Percentiles rank a stretch among this genome's conserved stretches.
Evolutionary conservation across 169 alveolate genomes (phyloP).

Genomic region (Plasmodium fragile): DNA sequence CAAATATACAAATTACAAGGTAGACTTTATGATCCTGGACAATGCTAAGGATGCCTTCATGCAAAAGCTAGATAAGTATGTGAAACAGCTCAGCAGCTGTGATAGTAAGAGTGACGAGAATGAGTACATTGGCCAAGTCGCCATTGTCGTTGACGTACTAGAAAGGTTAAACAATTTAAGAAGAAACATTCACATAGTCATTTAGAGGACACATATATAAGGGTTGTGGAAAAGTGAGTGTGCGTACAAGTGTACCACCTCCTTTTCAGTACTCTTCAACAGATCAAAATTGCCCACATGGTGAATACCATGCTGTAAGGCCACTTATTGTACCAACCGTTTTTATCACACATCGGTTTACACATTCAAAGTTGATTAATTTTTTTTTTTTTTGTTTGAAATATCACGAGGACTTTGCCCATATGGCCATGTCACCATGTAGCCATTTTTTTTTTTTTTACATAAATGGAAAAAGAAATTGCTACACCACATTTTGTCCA

Average conservation of each 20-base stretch:
- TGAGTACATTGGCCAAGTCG: conserved; percentile 17
- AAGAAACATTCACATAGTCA: not conserved
- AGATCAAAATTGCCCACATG: not conserved
- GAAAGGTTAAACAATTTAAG: conserved; percentile 41
- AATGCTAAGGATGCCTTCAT: conserved; percentile 35
- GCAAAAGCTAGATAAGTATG: conserved; percentile 25
- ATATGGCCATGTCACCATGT: not conserved
- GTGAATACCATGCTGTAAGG: not conserved
- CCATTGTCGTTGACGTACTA: not conserved
- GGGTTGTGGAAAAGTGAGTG: too few species aligned
- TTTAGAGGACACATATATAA: not conserved
- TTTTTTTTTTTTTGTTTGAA: not conserved
- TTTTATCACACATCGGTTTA: not conserved
- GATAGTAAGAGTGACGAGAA: conserved; percentile 26
- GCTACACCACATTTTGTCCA: not conserved
- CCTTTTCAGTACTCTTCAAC: not conserved
- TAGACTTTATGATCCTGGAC: conserved; percentile 32
- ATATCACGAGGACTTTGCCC: not conserved
- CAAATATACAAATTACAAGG: conserved; percentile 26
- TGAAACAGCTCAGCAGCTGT: not conserved
- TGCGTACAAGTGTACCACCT: not conserved
- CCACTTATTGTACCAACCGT: not conserved
- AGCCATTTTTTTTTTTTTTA: not conserved
- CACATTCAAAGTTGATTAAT: not conserved
- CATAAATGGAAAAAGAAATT: not conserved